Evolutionary conservation across 2,329 filamentous ascomycete species (phyloP).

Genomic region (Tolypocladium ovalisporum): DNA sequence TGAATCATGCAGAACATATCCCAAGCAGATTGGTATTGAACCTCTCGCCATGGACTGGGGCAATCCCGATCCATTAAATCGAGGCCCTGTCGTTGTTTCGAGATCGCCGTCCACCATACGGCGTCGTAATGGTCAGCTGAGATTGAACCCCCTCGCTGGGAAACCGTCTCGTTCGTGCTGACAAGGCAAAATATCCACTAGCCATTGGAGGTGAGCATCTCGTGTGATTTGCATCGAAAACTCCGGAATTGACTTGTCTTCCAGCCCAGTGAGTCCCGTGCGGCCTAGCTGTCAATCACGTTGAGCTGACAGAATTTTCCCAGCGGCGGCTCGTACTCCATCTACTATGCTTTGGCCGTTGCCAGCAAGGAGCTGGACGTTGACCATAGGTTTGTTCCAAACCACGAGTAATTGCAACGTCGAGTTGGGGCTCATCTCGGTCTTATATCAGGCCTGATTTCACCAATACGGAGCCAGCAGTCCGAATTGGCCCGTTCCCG

Average conservation of each 20-base stretch:
- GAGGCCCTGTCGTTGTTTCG: slow-evolving; percentile 84
- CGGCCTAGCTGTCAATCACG: neutral
- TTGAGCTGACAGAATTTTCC: neutral
- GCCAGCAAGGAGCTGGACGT: slow-evolving; percentile 80
- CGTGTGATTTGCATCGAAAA: neutral
- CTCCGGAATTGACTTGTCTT: slow-evolving; percentile 1
- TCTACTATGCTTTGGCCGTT: slow-evolving; percentile 88
- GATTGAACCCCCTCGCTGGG: neutral
- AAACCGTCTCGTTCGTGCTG: neutral
- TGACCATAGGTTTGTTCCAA: slow-evolving; percentile 51
- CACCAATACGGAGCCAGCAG: slow-evolving; percentile 80
- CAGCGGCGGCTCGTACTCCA: slow-evolving; percentile 80
- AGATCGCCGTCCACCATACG: slow-evolving; percentile 65
- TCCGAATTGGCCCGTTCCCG: slow-evolving; percentile 75
- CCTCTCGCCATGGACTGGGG: slow-evolving; percentile 88
- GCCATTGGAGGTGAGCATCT: slow-evolving; percentile 48
- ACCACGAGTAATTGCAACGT: neutral
- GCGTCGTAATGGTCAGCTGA: slow-evolving; percentile 60
- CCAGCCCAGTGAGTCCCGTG: slow-evolving; percentile 23
- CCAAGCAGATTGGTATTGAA: slow-evolving; percentile 86
- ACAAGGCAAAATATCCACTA: slow-evolving; percentile 13
- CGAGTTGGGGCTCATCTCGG: neutral
- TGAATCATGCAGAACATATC: slow-evolving; percentile 55
- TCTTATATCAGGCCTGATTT: slow-evolving; percentile 38
- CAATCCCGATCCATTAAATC: slow-evolving; percentile 57